Conservation (phyloP, 2,329 filamentous ascomycete genomes). For the Colletotrichum spaethianum region DNA sequence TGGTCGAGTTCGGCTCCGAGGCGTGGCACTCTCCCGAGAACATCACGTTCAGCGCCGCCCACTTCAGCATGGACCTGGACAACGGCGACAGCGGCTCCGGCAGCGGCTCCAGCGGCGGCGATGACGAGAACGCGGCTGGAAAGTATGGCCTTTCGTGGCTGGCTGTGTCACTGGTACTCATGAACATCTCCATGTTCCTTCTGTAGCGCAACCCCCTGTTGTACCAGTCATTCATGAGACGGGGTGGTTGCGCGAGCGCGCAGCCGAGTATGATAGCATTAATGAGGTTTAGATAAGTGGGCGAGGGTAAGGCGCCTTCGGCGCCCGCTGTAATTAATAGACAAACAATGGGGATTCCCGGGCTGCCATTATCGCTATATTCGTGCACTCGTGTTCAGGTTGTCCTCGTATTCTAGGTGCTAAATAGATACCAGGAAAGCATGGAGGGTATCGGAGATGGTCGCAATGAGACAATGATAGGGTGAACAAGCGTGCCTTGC, state of each 20-base stretch:
- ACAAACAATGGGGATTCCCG: not conserved
- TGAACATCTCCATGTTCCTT: not conserved
- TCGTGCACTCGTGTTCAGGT: not conserved
- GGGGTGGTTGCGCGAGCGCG: too few species aligned
- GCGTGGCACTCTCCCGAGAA: conserved; percentile 47
- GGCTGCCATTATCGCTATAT: not conserved
- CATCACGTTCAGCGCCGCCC: conserved; percentile 49
- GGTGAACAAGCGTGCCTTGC: too few species aligned
- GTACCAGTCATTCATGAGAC: not conserved
- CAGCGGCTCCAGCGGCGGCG: conserved; percentile 1
- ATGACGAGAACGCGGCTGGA: conserved; percentile 16
- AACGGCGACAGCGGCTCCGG: conserved; percentile 13
- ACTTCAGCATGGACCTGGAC: conserved; percentile 46
- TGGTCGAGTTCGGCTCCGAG: conserved; percentile 51
- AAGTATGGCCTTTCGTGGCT: conserved; percentile 1
- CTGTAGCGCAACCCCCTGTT: not conserved
- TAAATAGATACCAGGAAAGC: too few species aligned
- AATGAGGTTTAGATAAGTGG: too few species aligned
- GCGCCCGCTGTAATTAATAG: not conserved
- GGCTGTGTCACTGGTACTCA: conserved; percentile 1
- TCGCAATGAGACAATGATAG: not conserved
- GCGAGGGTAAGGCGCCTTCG: not conserved
- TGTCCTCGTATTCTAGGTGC: too few species aligned
- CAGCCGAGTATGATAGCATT: not conserved
- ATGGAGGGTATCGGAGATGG: too few species aligned